Conservation (phyloP, 2,329 filamentous ascomycete genomes). For the Verticillium albo-atrum region DNA sequence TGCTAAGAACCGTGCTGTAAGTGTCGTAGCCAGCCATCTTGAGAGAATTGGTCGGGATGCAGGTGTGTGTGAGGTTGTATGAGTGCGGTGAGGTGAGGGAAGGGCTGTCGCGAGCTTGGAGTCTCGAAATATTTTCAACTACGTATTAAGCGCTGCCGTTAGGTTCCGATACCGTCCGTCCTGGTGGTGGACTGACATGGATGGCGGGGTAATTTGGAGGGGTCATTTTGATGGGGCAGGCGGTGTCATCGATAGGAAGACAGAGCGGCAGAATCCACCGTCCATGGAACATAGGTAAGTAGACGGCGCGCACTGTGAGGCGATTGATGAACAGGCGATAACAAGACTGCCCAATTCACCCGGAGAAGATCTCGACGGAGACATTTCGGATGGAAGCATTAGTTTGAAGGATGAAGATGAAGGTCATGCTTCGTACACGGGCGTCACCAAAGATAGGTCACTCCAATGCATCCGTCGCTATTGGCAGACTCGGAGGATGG, state of each 20-base stretch:
- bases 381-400: no score
- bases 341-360: no score
- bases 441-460: neutral
- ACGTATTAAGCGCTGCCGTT: neutral
- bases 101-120: neutral
- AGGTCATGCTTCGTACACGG: no score
- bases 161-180: neutral
- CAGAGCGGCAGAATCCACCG: neutral
- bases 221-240: neutral
- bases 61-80: neutral
- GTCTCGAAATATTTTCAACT: neutral
- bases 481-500: neutral
- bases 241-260: neutral
- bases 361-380: no score
- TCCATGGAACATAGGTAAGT: neutral
- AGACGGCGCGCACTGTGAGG: no score
- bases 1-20: conserved; percentile 57
- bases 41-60: neutral
- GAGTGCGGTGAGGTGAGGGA: neutral
- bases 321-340: no score
- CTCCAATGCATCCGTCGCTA: neutral
- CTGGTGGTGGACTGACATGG: neutral
- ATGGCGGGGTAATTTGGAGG: neutral
- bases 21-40: conserved; percentile 34
- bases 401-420: no score